Evolutionary conservation across 2,329 filamentous ascomycete genomes (phyloP).

Genomic region (Colletotrichum navitas): DNA sequence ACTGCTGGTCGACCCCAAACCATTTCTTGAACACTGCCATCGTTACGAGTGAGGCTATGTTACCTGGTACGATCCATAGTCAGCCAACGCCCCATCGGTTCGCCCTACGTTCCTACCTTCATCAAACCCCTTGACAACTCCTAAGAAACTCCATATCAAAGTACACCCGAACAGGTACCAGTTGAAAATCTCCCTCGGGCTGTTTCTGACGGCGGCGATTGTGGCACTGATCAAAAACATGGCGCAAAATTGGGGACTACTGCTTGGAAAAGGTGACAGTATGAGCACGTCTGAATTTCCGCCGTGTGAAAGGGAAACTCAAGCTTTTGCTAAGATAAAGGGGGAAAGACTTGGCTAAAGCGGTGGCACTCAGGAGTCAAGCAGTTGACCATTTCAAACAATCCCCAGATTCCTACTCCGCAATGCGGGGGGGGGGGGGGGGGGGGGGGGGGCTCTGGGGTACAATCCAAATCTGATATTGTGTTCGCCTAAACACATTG

Average conservation of each 20-base stretch:
- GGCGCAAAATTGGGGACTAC: not conserved
- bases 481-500: not conserved
- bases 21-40: slow-evolving; percentile 47
- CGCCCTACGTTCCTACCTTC: slow-evolving; percentile 43
- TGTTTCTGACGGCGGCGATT: slow-evolving; percentile 45
- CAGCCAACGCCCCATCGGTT: not conserved
- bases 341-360: not conserved
- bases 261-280: not conserved
- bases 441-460: not conserved
- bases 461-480: not conserved
- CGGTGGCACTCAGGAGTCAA: not conserved
- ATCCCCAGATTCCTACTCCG: not conserved
- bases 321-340: not conserved
- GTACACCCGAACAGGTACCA: slow-evolving; percentile 47
- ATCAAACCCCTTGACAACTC: slow-evolving; percentile 50
- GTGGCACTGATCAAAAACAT: slow-evolving; percentile 46
- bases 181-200: slow-evolving; percentile 49
- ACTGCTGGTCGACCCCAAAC: slow-evolving; percentile 44
- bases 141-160: slow-evolving; percentile 48
- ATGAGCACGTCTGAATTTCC: not conserved
- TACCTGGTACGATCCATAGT: slow-evolving; percentile 42
- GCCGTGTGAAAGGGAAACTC: not conserved
- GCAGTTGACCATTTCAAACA: not conserved
- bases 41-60: slow-evolving; percentile 49
- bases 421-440: not conserved